phyloP scores from a whole-genome alignment of 306 rosid species.

The Vigna trinervia region DNA sequence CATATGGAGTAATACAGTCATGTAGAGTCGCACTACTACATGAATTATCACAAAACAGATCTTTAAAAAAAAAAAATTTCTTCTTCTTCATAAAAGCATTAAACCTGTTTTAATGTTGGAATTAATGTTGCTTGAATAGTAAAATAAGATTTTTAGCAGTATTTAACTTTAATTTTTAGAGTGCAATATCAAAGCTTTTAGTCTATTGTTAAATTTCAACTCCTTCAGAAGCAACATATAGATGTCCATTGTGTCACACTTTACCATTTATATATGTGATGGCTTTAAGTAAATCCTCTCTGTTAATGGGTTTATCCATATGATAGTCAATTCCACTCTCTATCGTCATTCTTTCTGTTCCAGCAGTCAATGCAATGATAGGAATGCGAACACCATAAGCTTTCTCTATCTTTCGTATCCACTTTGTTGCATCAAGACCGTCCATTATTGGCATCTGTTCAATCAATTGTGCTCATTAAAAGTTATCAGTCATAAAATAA shows the following conservation, averaged over 20 bases:
- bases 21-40: no score
- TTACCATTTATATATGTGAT: slow-evolving; percentile 46
- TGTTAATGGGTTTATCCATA: slow-evolving; percentile 59
- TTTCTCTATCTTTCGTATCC: slow-evolving; percentile 65
- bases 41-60: no score
- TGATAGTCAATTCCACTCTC: slow-evolving; percentile 74
- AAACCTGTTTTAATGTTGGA: no score
- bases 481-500: neutral
- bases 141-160: no score
- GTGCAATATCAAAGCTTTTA: no score
- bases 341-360: slow-evolving; percentile 39
- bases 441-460: slow-evolving; percentile 73
- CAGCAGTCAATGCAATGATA: slow-evolving; percentile 78
- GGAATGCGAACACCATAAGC: slow-evolving; percentile 57
- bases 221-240: neutral
- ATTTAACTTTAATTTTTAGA: no score
- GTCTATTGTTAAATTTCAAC: no score
- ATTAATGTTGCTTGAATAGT: no score
- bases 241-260: slow-evolving; percentile 5
- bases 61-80: no score
- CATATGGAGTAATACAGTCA: no score
- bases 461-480: neutral
- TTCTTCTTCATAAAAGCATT: no score
- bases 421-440: slow-evolving; percentile 67
- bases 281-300: slow-evolving; percentile 54